Evolutionary conservation across 2,329 filamentous ascomycete genomes (phyloP).

Genomic region (Monosporascus sp.): DNA sequence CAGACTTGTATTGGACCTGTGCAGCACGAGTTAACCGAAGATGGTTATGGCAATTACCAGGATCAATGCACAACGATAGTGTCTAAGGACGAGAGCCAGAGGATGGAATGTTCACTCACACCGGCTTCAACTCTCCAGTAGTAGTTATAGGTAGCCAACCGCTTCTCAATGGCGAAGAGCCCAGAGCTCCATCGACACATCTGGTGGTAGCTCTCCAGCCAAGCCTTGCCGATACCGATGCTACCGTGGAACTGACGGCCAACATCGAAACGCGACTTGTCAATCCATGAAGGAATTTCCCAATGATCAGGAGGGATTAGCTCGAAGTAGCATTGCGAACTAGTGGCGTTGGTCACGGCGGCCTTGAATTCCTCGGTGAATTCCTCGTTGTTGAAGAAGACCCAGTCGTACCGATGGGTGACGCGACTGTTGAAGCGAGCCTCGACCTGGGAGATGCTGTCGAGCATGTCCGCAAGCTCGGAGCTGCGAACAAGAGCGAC

Average conservation of each 20-base stretch:
- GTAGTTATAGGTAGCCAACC: conserved; percentile 55
- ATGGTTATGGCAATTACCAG: background rate
- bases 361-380: conserved; percentile 74
- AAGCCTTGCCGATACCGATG: conserved; percentile 61
- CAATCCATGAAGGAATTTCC: conserved; percentile 68
- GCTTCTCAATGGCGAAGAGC: conserved; percentile 73
- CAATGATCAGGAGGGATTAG: conserved; percentile 71
- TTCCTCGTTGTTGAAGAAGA: conserved; percentile 77
- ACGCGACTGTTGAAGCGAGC: conserved; percentile 71
- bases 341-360: conserved; percentile 61
- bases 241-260: conserved; percentile 58
- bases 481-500: conserved; percentile 68
- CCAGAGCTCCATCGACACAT: conserved; percentile 82
- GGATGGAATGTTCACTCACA: conserved; percentile 33
- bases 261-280: conserved; percentile 57
- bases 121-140: conserved; percentile 58
- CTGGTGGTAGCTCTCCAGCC: conserved; percentile 63
- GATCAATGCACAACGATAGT: background rate
- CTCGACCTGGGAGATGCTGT: conserved; percentile 68
- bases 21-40: conserved; percentile 9
- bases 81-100: background rate
- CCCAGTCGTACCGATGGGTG: conserved; percentile 75
- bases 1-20: conserved; percentile 48
- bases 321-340: conserved; percentile 67
- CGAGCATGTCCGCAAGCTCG: conserved; percentile 61